Evolutionary conservation across 352 stramenopile species (phyloP).

Genomic region (Pythium periplocum): DNA sequence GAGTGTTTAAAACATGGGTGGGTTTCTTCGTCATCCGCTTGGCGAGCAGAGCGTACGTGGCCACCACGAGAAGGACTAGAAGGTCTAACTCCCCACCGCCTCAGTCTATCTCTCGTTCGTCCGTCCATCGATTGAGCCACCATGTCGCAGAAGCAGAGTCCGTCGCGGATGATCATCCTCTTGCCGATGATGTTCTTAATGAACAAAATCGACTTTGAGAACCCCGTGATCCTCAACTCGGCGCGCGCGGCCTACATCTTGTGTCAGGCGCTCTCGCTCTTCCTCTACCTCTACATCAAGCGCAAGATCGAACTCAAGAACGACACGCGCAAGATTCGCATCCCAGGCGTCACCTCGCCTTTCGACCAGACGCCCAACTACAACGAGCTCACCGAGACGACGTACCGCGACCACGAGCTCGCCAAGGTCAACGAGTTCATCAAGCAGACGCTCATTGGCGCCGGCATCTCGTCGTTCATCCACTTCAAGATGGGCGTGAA

Average conservation of each 20-base stretch:
- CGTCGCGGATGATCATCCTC: conserved; percentile 79
- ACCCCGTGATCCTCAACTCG: conserved; percentile 48
- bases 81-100: background rate
- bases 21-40: background rate
- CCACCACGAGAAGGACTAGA: conserved; percentile 1
- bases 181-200: conserved; percentile 85
- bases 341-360: conserved; percentile 62
- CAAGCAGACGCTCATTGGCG: conserved; percentile 80
- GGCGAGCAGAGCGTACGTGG: conserved; percentile 1
- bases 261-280: conserved; percentile 51
- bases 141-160: conserved; percentile 57
- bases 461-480: conserved; percentile 70
- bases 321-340: conserved; percentile 76
- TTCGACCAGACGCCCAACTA: conserved; percentile 80
- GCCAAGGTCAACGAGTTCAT: conserved; percentile 72
- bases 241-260: conserved; percentile 63
- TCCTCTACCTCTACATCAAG: conserved; percentile 69
- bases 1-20: no score
- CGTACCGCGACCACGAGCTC: conserved; percentile 67
- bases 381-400: conserved; percentile 71
- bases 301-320: conserved; percentile 69
- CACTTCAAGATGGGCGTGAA: conserved; percentile 86
- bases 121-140: conserved; percentile 4
- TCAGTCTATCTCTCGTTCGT: background rate
- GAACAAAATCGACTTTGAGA: conserved; percentile 84